Percentiles rank a stretch among this genome's conserved stretches.
Conservation (phyloP, 352 stramenopile species). For the Thraustotheca clavata region DNA sequence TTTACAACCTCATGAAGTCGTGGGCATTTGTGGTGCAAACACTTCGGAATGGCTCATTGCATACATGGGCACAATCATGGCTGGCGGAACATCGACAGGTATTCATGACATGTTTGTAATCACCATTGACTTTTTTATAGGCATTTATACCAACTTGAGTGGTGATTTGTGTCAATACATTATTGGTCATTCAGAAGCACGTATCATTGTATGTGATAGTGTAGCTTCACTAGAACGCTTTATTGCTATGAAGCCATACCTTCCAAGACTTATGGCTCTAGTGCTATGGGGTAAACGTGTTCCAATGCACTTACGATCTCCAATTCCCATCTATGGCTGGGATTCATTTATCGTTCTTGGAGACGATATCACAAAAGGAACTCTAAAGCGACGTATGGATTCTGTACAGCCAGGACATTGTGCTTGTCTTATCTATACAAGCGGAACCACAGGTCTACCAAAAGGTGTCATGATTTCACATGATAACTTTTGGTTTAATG, state of each 20-base stretch:
- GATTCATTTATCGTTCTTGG: constrained; percentile 66
- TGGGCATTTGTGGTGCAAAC: constrained; percentile 88
- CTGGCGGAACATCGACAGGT: constrained; percentile 84
- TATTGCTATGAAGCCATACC: constrained; percentile 70
- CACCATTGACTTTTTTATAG: background rate
- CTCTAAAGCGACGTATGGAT: constrained; percentile 63
- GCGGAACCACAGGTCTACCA: constrained; percentile 87
- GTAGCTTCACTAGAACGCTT: constrained; percentile 93
- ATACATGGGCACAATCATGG: constrained; percentile 89
- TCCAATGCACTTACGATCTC: constrained; percentile 49
- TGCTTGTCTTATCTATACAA: constrained; percentile 91
- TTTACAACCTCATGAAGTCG: constrained; percentile 59
- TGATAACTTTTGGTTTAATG: constrained; percentile 73
- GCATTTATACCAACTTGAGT: constrained; percentile 93
- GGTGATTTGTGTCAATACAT: constrained; percentile 91
- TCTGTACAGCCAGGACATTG: constrained; percentile 75
- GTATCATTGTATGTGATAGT: constrained; percentile 89
- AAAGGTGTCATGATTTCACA: constrained; percentile 96
- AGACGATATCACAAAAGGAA: constrained; percentile 51
- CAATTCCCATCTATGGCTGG: constrained; percentile 66
- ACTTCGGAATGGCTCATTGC: constrained; percentile 90
- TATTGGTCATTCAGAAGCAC: constrained; percentile 87
- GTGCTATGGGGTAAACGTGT: constrained; percentile 87
- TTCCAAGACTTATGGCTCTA: constrained; percentile 91
- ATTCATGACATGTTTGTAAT: constrained; percentile 53